phyloP scores from a whole-genome alignment of 495 filamentous ascomycete species.

The Bryoglossum gracile region DNA sequence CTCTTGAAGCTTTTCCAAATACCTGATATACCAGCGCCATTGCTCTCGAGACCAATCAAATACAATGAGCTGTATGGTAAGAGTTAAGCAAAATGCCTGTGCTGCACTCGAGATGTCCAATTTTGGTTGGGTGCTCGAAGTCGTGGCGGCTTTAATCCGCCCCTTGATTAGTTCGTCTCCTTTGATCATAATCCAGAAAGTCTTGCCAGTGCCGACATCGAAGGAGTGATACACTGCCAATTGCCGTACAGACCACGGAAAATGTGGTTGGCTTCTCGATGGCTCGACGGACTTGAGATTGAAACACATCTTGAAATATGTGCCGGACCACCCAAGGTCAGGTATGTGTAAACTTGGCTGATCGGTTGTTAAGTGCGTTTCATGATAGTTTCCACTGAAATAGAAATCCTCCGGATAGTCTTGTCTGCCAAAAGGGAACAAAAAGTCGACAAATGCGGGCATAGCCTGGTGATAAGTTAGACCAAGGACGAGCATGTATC shows the following conservation, averaged over 20 bases:
- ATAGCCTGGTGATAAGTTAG: constrained; percentile 39
- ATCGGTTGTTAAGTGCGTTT: constrained; percentile 16
- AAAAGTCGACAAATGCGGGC: constrained; percentile 36
- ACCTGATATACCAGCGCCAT: constrained; percentile 41
- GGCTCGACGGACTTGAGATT: constrained; percentile 38
- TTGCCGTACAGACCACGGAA: constrained; percentile 40
- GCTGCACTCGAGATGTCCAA: constrained; percentile 18
- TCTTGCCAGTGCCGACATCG: constrained; percentile 32
- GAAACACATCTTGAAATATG: constrained; percentile 34
- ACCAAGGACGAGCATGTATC: constrained; percentile 30
- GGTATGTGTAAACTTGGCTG: constrained; percentile 24
- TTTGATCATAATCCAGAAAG: constrained; percentile 37
- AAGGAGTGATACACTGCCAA: constrained; percentile 36
- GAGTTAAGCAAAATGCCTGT: constrained; percentile 27
- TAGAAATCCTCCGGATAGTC: constrained; percentile 29
- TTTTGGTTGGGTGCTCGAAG: neutral
- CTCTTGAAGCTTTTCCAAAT: constrained; percentile 30
- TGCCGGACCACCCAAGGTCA: constrained; percentile 35
- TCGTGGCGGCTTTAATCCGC: constrained; percentile 28
- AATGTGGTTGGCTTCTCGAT: constrained; percentile 17
- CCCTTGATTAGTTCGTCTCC: constrained; percentile 32
- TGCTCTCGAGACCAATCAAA: constrained; percentile 40
- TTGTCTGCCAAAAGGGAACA: constrained; percentile 37
- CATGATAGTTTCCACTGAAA: constrained; percentile 9
- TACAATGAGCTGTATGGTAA: constrained; percentile 35